Base-by-base conservation (phyloP, 2,329 filamentous ascomycete species). In the Sarocladium brachiariae region DNA sequence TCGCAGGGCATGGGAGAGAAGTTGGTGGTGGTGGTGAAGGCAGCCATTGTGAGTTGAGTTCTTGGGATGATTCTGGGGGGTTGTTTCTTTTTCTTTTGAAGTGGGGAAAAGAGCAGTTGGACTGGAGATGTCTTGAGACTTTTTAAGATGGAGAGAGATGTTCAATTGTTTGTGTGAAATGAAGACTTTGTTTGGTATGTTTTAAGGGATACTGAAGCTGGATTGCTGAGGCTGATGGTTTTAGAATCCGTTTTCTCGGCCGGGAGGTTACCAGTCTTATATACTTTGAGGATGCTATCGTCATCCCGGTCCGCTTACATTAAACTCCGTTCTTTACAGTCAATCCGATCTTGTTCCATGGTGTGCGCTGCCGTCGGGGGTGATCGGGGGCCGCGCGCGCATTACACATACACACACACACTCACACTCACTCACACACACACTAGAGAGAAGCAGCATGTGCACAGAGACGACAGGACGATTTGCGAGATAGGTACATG, bases 1-100 rank as follows among this genome's bases (percentile, higher is more conserved):
- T 65, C 58, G 43, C 57, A 57, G 51, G 57, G 55, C 51, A 52
- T 60, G 55, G 65, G 65, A 54, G 65, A 63, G 61, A 72, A 72
- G 67, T 73, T 69, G 50, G 65, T 70, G 61, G 65, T 70, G 61
- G 65, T 70, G 58, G 69, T 68, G 54, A 61, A 62, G 66, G 67
- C 64, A 60, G 64, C 60, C 59, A 65, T 61, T 52, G 61, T 56
- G 53, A 63, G 60, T 59, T n/a, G n/a, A n/a, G 34, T 55, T 58
- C 51, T 63, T 53, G 48, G 55, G 57, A 54, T 58, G 46, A 33
- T 14, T 11, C 3, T 19, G 30, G 18, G 33, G 14, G n/a, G 25
- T 31, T 21, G 6, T 31, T 7, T 10, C n/a, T n/a, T n/a, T n/a
- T n/a, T n/a, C n/a, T n/a, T n/a, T n/a, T n/a, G n/a, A n/a, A n/a